These are phyloP conservation scores for Neopestalotiopsis sp. DNA, from an alignment of 2,329 filamentous ascomycete genomes.

Conservation along the genomic window DNA sequence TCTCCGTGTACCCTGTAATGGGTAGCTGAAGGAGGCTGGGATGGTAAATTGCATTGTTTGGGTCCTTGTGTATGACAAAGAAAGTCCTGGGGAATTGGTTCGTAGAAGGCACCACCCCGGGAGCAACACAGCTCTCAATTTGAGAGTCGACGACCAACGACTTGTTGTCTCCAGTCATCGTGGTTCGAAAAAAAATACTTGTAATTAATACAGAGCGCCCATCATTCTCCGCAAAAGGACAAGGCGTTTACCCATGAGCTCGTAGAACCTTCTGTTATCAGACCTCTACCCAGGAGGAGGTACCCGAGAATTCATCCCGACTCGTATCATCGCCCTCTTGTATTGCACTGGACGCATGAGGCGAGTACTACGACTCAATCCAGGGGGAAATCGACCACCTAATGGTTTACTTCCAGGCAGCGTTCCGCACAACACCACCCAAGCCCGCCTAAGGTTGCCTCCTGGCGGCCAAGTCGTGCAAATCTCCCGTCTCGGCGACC, in stretches of 20 bases:
- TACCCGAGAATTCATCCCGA: neutral
- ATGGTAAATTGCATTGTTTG: too few relatives aligned
- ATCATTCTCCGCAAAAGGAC: neutral
- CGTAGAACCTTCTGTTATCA: neutral
- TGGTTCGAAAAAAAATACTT: neutral
- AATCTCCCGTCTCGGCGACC: conserved; percentile 39
- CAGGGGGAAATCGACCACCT: too few relatives aligned
- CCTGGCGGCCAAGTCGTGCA: conserved; percentile 32
- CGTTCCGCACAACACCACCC: neutral
- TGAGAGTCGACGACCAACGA: too few relatives aligned
- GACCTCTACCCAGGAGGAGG: neutral
- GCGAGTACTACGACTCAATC: too few relatives aligned
- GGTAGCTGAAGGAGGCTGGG: too few relatives aligned
- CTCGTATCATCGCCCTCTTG: neutral
- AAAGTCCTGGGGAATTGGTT: too few relatives aligned
- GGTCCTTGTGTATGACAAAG: too few relatives aligned
- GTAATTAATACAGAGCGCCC: neutral
- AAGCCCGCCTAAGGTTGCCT: conserved; percentile 24
- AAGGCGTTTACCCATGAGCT: neutral
- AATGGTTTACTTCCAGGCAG: neutral
- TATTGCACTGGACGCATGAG: too few relatives aligned
- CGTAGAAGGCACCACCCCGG: too few relatives aligned
- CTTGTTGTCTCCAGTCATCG: too few relatives aligned
- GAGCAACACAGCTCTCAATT: too few relatives aligned
- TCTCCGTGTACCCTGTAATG: too few relatives aligned